Conservation (phyloP, 176 grass and related monocot species). For the Musa troglodytarum region DNA sequence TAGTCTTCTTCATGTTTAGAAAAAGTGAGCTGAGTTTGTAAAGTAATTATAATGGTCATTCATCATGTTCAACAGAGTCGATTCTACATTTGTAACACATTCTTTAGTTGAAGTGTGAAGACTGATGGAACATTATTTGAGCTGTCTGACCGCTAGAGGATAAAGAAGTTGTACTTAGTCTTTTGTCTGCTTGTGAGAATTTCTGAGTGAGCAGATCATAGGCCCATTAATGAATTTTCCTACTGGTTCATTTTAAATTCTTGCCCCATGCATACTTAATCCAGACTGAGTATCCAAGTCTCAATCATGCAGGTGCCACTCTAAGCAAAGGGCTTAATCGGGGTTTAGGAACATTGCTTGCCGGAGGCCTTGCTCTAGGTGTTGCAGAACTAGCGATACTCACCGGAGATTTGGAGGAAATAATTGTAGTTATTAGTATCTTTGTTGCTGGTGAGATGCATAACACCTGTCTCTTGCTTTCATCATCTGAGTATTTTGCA, state of each 20-base stretch:
- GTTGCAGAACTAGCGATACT: conserved; percentile 60
- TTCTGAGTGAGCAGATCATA: background rate
- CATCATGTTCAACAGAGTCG: background rate
- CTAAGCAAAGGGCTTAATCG: conserved; percentile 93
- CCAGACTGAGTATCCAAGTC: background rate
- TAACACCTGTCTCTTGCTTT: background rate
- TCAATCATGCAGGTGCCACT: conserved; percentile 63
- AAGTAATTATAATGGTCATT: background rate
- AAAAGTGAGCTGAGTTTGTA: no score
- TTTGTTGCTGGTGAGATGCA: conserved; percentile 58
- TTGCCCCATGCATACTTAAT: background rate
- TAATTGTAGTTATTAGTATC: conserved; percentile 54
- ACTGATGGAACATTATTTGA: no score
- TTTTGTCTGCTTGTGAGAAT: background rate
- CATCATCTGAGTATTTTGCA: background rate
- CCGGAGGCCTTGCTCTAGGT: conserved; percentile 78
- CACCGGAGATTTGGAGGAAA: conserved; percentile 54
- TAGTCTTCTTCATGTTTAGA: no score
- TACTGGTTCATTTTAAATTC: background rate
- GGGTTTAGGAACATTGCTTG: conserved; percentile 63
- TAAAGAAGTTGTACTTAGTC: no score
- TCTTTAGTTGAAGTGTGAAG: background rate
- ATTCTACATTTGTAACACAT: background rate
- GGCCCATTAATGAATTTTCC: background rate
- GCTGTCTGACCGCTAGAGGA: no score